phyloP scores from a whole-genome alignment of 495 filamentous ascomycete genomes.

The Annulohypoxylon nitens region DNA sequence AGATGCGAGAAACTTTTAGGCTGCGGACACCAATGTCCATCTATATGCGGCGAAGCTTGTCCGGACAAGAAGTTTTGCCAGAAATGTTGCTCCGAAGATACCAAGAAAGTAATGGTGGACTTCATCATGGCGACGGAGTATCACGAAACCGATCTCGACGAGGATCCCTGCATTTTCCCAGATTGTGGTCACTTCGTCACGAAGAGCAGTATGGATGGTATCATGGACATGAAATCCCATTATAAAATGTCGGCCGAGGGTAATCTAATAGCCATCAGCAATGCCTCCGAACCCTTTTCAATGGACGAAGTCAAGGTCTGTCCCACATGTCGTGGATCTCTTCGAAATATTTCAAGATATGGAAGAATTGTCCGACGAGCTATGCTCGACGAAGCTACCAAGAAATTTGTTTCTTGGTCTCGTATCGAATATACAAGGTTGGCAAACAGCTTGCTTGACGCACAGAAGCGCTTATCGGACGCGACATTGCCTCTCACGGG shows the following conservation, averaged over 20 bases:
- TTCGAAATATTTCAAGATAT: conserved; percentile 74
- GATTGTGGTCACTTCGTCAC: conserved; percentile 78
- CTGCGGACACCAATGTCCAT: conserved; percentile 77
- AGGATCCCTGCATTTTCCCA: conserved; percentile 73
- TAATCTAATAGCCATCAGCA: conserved; percentile 58
- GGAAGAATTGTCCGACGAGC: conserved; percentile 74
- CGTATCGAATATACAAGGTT: conserved; percentile 65
- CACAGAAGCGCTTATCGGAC: conserved; percentile 41
- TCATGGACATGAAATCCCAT: conserved; percentile 71
- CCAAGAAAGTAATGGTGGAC: conserved; percentile 66
- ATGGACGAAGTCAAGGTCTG: conserved; percentile 68
- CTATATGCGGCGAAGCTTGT: conserved; percentile 77
- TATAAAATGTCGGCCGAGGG: conserved; percentile 66
- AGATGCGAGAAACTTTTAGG: conserved; percentile 68
- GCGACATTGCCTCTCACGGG: neutral
- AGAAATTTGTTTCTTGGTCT: conserved; percentile 71
- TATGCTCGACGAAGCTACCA: conserved; percentile 74
- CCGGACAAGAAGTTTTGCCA: conserved; percentile 69
- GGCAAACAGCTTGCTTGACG: conserved; percentile 45
- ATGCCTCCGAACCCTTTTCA: conserved; percentile 64
- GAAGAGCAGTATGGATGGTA: conserved; percentile 71
- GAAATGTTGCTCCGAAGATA: conserved; percentile 59
- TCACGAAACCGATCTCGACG: conserved; percentile 69
- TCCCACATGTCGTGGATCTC: conserved; percentile 72
- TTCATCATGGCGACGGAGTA: conserved; percentile 66